Evolutionary conservation across 192 early-diverging fungal genomes (phyloP).

Genomic region (Coemansia umbellata): DNA sequence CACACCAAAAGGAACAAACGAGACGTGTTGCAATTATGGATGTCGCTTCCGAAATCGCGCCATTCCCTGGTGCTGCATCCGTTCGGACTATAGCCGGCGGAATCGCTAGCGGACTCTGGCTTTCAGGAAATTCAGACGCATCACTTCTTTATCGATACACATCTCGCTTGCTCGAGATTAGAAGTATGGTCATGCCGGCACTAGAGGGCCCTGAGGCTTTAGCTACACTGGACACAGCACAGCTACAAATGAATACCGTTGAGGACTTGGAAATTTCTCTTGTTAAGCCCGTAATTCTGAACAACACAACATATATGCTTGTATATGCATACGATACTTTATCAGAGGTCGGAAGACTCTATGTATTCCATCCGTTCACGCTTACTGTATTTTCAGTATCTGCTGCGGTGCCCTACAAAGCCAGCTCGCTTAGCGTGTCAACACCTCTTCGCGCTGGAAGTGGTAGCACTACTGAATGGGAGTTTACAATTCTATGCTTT

Average conservation of each 20-base stretch:
- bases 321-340: conserved; percentile 26
- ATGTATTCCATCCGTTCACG: conserved; percentile 34
- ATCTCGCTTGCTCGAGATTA: conserved; percentile 31
- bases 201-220: conserved; percentile 18
- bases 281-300: conserved; percentile 19
- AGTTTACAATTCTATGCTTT: conserved; percentile 37
- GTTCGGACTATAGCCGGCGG: conserved; percentile 9
- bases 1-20: too few species aligned
- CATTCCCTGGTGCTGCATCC: conserved; percentile 14
- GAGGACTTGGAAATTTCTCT: conserved; percentile 28
- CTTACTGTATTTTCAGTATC: conserved; percentile 17
- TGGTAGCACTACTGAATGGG: conserved; percentile 38
- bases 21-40: conserved; percentile 25
- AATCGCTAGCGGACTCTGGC: conserved; percentile 8
- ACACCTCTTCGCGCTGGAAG: conserved; percentile 22
- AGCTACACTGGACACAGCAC: conserved; percentile 31
- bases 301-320: conserved; percentile 16
- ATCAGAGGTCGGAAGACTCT: conserved; percentile 8
- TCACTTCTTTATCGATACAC: conserved; percentile 34
- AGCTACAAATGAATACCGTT: conserved; percentile 18
- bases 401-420: conserved; percentile 16
- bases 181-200: conserved; percentile 6
- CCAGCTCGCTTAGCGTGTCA: conserved; percentile 26
- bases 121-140: neutral
- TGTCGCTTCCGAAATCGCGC: conserved; percentile 18